Evolutionary conservation across 169 alveolate species (phyloP).

Genomic region (Eimeria mitis): DNA sequence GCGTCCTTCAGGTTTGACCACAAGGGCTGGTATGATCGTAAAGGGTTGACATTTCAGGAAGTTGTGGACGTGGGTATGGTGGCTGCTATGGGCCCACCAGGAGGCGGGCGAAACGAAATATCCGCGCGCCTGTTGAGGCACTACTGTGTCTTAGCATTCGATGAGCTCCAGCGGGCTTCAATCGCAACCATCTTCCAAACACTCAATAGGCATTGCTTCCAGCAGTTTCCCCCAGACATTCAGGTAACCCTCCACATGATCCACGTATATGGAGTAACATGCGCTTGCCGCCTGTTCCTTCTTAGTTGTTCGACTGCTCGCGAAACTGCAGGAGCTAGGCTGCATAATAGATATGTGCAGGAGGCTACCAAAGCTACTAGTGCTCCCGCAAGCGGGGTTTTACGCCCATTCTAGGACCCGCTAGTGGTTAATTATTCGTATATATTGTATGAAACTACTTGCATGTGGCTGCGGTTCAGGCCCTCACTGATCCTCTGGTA

Average conservation of each 20-base stretch:
- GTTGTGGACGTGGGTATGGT: slow-evolving; percentile 91
- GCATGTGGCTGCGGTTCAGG: slow-evolving; percentile 20
- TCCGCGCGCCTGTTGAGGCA: slow-evolving; percentile 94
- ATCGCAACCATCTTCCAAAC: slow-evolving; percentile 92
- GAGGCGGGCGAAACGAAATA: slow-evolving; percentile 95
- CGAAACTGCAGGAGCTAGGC: background rate
- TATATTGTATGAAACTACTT: background rate
- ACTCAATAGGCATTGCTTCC: slow-evolving; percentile 89
- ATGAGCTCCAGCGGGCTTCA: slow-evolving; percentile 91
- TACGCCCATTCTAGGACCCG: background rate
- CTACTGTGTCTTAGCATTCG: slow-evolving; percentile 92
- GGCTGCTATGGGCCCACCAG: slow-evolving; percentile 97
- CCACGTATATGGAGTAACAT: background rate
- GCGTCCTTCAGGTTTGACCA: slow-evolving; percentile 62
- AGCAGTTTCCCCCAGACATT: slow-evolving; percentile 87
- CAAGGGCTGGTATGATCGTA: slow-evolving; percentile 96
- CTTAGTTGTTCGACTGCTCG: background rate
- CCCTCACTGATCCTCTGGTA: slow-evolving; percentile 87
- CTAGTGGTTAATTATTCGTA: no score
- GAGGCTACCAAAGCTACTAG: background rate
- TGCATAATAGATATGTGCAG: background rate
- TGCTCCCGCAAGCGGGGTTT: background rate
- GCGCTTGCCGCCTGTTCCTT: background rate
- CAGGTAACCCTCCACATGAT: slow-evolving; percentile 15
- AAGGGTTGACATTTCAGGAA: slow-evolving; percentile 91